Base-by-base conservation (phyloP, 306 rosid species). In the Trichosanthes truncata region DNA sequence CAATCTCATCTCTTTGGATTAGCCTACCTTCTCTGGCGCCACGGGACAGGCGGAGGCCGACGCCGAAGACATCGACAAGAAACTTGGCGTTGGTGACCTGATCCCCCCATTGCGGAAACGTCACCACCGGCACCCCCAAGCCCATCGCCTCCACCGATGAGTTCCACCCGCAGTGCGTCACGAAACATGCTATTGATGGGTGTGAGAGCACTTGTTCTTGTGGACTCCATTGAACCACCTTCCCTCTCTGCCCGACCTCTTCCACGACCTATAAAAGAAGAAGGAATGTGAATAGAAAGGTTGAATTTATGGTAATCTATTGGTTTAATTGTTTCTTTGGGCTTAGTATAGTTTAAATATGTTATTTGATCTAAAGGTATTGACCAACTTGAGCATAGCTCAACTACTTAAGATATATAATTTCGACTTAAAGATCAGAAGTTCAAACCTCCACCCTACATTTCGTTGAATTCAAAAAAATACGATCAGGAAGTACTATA, bases 151-250 rank as follows among this genome's bases (percentile, higher is more conserved):
- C 91, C 69, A 87, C 81, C 0, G 93, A 68, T 1, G 91, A 89
- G 77, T 89, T 89, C 91, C 93, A 89, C 0, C 91, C 91, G n/a
- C 93, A 89, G 31, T 89, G 93, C 12, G 88, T 89, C 9, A 88
- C 7, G 13, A 89, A 87, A 63, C 86, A 86, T 31, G 61, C 67
- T 18, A 86, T 72, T 4, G 89, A 83, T 1, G 81, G 79, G 77
- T 86, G 89, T 12, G 79, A 78, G 25, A 86, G 68, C 14, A 86
- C 87, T 33, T 17, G 72, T 57, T 86, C 87, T 61, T 86, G 87
- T 1, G 89, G 85, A 68, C 89, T 78, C 89, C 89, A 86, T 36
- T 78, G 61, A 33, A 86, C 83, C 25, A 86, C 1, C 33, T 81
- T 86, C 2, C 83, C 87, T 18, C 53, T 86, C 1, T 56, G 77